Conservation (phyloP, 2,329 filamentous ascomycete genomes). For the Metarhizium humberi region DNA sequence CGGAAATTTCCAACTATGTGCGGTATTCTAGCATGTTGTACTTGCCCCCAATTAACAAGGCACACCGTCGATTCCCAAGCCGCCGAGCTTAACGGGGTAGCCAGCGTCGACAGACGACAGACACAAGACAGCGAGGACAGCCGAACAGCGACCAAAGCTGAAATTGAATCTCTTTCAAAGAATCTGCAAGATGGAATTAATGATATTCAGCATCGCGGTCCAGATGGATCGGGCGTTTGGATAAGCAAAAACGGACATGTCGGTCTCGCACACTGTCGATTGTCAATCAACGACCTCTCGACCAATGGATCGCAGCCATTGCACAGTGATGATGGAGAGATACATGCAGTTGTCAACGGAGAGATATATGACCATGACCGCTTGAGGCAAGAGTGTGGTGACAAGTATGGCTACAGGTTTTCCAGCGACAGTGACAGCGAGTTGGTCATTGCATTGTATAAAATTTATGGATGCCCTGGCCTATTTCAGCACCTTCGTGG, state of each 20-base stretch:
- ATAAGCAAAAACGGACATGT: conserved; percentile 12
- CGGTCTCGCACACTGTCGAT: conserved; percentile 37
- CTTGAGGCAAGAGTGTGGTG: conserved; percentile 26
- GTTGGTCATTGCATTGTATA: conserved; percentile 42
- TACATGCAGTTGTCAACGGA: conserved; percentile 51
- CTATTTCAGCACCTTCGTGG: conserved; percentile 36
- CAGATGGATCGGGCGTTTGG: conserved; percentile 20
- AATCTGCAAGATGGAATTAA: too few relatives aligned
- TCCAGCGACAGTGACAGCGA: conserved; percentile 33
- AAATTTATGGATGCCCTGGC: conserved; percentile 30
- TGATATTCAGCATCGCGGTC: conserved; percentile 20
- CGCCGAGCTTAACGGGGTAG: too few relatives aligned
- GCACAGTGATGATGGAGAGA: conserved; percentile 22
- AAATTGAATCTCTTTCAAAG: too few relatives aligned
- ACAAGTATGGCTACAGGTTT: conserved; percentile 31
- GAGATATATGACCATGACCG: conserved; percentile 47
- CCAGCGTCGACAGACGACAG: too few relatives aligned
- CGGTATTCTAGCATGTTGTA: too few relatives aligned
- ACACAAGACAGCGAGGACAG: too few relatives aligned
- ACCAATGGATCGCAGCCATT: conserved; percentile 37
- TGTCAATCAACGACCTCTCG: conserved; percentile 43
- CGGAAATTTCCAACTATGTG: too few relatives aligned
- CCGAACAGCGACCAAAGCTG: too few relatives aligned
- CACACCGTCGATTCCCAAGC: too few relatives aligned
- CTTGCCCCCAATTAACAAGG: too few relatives aligned